Evolutionary conservation across 2,329 filamentous ascomycete species (phyloP).

Genomic region (Huntiella abstrusa): DNA sequence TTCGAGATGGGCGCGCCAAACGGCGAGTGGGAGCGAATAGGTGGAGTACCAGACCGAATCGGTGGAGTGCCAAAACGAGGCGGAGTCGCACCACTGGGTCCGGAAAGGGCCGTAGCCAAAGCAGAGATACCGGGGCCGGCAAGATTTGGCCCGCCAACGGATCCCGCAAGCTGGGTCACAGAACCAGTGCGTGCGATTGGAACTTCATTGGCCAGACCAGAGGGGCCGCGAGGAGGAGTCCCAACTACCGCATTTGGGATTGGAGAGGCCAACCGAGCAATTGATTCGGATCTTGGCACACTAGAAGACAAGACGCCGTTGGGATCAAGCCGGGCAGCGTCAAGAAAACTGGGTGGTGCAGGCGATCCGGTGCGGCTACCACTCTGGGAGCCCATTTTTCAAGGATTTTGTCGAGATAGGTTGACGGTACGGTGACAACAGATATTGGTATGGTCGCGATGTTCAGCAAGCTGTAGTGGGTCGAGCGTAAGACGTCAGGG

Average conservation of each 20-base stretch:
- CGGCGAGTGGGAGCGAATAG: slow-evolving; percentile 21
- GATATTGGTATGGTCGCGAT: no score
- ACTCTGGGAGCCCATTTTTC: slow-evolving; percentile 7
- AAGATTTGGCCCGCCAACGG: slow-evolving; percentile 42
- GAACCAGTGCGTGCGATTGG: slow-evolving; percentile 20
- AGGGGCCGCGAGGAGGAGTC: slow-evolving; percentile 29
- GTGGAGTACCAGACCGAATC: slow-evolving; percentile 38
- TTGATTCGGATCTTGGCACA: slow-evolving; percentile 18
- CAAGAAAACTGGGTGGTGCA: neutral
- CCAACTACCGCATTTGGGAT: slow-evolving; percentile 28
- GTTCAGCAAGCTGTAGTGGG: no score
- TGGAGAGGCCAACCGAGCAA: slow-evolving; percentile 35
- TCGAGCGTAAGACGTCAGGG: no score
- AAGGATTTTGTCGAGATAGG: neutral
- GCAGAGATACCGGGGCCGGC: slow-evolving; percentile 72
- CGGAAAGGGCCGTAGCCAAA: slow-evolving; percentile 69
- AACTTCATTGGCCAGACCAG: slow-evolving; percentile 6
- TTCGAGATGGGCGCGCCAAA: slow-evolving; percentile 25
- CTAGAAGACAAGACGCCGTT: slow-evolving; percentile 6
- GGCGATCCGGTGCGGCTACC: slow-evolving; percentile 5
- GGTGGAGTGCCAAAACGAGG: slow-evolving; percentile 51
- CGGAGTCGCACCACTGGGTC: slow-evolving; percentile 50
- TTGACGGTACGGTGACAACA: neutral
- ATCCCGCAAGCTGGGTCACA: slow-evolving; percentile 21
- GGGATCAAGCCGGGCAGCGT: slow-evolving; percentile 2